phyloP scores from a whole-genome alignment of 306 rosid genomes.

The Cicer judaicum region DNA sequence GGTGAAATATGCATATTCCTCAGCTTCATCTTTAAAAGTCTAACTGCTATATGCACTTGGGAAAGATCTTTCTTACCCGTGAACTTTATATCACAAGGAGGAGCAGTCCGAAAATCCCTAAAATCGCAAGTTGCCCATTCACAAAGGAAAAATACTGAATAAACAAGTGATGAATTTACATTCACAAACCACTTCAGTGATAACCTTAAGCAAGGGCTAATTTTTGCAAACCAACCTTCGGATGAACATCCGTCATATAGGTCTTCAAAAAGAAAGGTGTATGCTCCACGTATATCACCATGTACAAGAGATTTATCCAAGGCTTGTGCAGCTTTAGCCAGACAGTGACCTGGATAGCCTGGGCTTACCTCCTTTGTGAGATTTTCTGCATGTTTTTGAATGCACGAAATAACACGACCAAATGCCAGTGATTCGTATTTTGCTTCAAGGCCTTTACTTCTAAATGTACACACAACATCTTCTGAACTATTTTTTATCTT shows the following conservation, averaged over 20 bases:
- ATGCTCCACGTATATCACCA: constrained; percentile 74
- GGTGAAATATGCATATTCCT: constrained; percentile 59
- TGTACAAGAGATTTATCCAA: constrained; percentile 74
- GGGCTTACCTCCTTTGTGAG: constrained; percentile 81
- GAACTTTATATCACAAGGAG: constrained; percentile 67
- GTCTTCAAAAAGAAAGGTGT: constrained; percentile 76
- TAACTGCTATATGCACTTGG: constrained; percentile 74
- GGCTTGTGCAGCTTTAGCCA: constrained; percentile 81
- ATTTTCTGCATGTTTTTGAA: constrained; percentile 66
- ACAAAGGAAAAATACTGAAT: constrained; percentile 88
- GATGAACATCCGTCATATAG: constrained; percentile 60
- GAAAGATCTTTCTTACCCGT: constrained; percentile 88
- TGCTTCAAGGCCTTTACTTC: constrained; percentile 73
- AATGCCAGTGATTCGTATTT: constrained; percentile 77
- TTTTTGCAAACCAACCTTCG: constrained; percentile 81
- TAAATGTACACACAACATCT: constrained; percentile 56
- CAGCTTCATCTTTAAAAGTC: constrained; percentile 70
- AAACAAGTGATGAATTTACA: constrained; percentile 62
- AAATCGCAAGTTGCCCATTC: constrained; percentile 98
- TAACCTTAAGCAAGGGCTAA: constrained; percentile 78
- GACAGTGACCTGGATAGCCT: constrained; percentile 72
- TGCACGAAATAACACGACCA: constrained; percentile 65
- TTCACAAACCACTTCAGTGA: constrained; percentile 81
- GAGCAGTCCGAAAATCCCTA: constrained; percentile 76
- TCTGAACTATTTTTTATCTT: constrained; percentile 61